phyloP scores from a whole-genome alignment of 2,329 filamentous ascomycete genomes.

The Aspergillus transmontanensis region DNA sequence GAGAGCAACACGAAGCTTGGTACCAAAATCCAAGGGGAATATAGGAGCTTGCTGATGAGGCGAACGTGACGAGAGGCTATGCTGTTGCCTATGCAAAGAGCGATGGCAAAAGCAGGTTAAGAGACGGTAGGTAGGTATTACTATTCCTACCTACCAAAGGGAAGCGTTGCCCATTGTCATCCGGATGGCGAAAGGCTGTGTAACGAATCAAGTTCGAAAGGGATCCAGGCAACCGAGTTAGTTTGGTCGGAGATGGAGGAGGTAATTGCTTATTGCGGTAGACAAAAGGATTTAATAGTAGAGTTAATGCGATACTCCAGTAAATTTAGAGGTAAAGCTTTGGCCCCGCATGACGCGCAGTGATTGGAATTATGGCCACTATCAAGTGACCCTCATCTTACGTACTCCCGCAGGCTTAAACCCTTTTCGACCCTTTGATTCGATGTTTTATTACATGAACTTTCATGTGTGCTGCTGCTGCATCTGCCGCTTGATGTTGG shows the following conservation, averaged over 20 bases:
- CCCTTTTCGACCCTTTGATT: background rate
- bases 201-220: background rate
- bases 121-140: background rate
- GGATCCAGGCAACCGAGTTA: background rate
- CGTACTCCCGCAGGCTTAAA: constrained; percentile 2
- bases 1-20: background rate
- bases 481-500: background rate
- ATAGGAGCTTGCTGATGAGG: background rate
- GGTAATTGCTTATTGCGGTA: background rate
- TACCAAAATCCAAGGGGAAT: background rate
- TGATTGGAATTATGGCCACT: constrained; percentile 4
- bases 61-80: constrained; percentile 1
- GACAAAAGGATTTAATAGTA: background rate
- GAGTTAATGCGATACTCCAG: background rate
- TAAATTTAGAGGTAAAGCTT: constrained; percentile 1
- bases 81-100: constrained; percentile 10
- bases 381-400: constrained; percentile 12
- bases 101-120: background rate
- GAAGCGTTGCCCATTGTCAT: background rate
- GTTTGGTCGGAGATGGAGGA: background rate
- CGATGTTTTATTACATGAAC: background rate
- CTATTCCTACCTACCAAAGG: background rate
- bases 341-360: background rate
- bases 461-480: background rate
- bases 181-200: background rate